Evolutionary conservation across 106 monocot genomes (phyloP), one percentile per base, ranked within the genome.

Genomic region (Dendrobium nobile): DNA sequence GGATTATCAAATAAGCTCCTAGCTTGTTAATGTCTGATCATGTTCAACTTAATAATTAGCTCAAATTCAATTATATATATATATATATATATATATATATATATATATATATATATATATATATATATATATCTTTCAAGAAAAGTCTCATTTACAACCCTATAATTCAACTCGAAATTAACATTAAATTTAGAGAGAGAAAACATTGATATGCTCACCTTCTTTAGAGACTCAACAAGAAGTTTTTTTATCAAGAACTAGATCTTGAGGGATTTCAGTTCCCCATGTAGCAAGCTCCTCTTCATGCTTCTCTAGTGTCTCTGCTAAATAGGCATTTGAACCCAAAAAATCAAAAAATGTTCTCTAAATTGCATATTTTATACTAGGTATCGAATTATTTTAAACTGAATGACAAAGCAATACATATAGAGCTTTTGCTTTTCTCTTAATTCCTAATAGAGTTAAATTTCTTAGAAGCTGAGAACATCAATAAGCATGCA

Each of bases 261-360:
- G 78, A 45, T 96, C 96, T n/a, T 87, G 85, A 6, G 97, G 94
- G 28, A 97, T 81, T 22, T 97, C 97, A 45, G 92, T 92, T 73
- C 97, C 97, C 97, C 97, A 94, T 2, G 92, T 89, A 22, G 97
- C 94, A 18, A 89, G 70, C 79, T 92, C 94, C 77, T 97, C 90
- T 79, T 94, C 88, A 2, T 72, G 75, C 18, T 88, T 74, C 41
- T 79, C 79, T n/a, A 88, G 81, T n/a, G 86, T 79, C 51, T 94
- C 92, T 95, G 88, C 47, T 81, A 41, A 9, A 67, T 33, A 15
- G 43, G 77, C 37, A 44, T 54, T 26, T 67, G 0, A 22, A 43
- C 33, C n/a, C 22, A 68, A 79, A 68, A 72, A 54, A 68, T 68
- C 10, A n/a, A 11, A 68, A 68, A 33, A 68, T 27, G 11, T 7